Evolutionary conservation across 2,329 filamentous ascomycete genomes (phyloP), one percentile per base, ranked within the genome.

Genomic region (Epicoccum nigrum): DNA sequence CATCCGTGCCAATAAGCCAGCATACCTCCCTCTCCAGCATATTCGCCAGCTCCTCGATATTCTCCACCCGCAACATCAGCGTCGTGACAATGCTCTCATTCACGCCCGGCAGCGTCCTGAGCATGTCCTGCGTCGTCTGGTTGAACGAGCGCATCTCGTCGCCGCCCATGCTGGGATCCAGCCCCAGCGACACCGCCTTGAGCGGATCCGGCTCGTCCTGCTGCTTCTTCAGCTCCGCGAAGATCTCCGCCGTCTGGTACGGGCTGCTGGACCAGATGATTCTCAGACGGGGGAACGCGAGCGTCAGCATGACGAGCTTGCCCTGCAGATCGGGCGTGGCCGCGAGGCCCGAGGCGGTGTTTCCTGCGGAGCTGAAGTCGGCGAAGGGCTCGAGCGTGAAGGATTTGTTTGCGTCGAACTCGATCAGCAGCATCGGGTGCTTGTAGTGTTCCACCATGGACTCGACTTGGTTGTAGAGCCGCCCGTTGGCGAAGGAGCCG

Each of bases 221-320:
- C 64, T 92, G 88, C 60, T 91, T 88, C 77, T 99, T 99, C 46
- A 99, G 83, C 60, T 91, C 87, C 64, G 92, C 88, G 70, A 99
- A 97, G 56, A 99, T 97, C 77, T 97, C 92, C 1, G 94, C 94
- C 0, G 94, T 97, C 73, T 99, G 92, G 69, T 96, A 96, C 0
- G 94, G 93, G 9, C 88, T 92, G 7, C 85, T 90, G 7, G 89
- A 94, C 94, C 94, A 99, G 63, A 99, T 91, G 62, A 99, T 89
- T 59, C 90, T 88, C 40, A 99, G 81, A 17, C 85, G 85, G 0
- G 94, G 94, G 64, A 97, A 99, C 0, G 93, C 90, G 4, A 99
- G 83, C 0, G 92, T 97, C 16, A 99, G 82, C 35, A 97, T 85
- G 11, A 97, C 94, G 37, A 99, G 81, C 74, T 97, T 94, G 56